Base-by-base conservation (phyloP, 2,329 filamentous ascomycete species). In the Colletotrichum paranaense region DNA sequence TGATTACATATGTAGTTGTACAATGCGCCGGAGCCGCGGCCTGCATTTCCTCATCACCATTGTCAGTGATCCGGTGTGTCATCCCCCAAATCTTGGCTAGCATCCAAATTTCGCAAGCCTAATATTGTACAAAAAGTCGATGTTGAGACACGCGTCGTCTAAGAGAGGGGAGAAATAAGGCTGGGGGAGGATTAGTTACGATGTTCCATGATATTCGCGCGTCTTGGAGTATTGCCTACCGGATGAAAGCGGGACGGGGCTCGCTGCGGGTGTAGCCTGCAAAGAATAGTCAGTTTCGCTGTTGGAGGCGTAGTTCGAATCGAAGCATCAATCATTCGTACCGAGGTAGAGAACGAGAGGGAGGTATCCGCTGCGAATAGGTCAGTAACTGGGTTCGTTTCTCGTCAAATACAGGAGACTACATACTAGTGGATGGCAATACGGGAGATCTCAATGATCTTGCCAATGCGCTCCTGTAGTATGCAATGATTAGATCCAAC, bases 341-440 rank as follows among this genome's bases (percentile, higher is more conserved):
- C 94, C 97, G 79, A 99, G 93, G 85, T 98, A 99, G 84, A 99
- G 90, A 83, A 99, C 97, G 84, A 99, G 86, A 79, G 97, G 97
- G 72, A 99, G 91, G 85, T 98, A 99, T 83, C 97, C 97, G 88
- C 95, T 97, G 79, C 65, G 68, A 66, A 57, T 35, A 67, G 62
- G 80, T 89, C 77, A 88, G 84, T 76, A 74, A 63, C 24, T n/a
- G 7, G 26, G n/a, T 32, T 16, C 9, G 5, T 24, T 63, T 1
- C 8, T 24, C 3, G 28, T 22, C 22, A 22, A 30, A 7, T 60
- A 63, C 30, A 1, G 24, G 12, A 30, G 7, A 62, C 49, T 32
- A 82, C 93, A 77, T 91, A 97, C 95, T 98, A 99, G 88, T 99
- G 97, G 81, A 99, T 93, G 73, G 94, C 95, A 80, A 98, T 92